Conservation (phyloP, 2,329 filamentous ascomycete genomes). For the Phialophora macrospora region DNA sequence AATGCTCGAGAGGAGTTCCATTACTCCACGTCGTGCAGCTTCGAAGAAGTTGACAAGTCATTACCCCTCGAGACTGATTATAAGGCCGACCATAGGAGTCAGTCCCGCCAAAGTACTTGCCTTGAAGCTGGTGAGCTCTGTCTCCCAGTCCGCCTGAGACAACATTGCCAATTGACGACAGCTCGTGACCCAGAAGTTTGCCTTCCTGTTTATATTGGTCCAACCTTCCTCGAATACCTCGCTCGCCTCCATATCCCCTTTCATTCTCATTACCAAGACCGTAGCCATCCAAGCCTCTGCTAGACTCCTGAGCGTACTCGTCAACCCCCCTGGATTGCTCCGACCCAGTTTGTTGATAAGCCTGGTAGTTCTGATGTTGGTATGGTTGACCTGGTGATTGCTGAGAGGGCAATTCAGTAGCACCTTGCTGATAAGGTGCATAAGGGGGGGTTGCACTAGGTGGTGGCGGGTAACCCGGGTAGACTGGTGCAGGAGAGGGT, state of each 20-base stretch:
- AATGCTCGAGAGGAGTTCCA: slow-evolving; percentile 69
- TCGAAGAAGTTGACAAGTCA: slow-evolving; percentile 49
- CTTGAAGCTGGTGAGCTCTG: slow-evolving; percentile 50
- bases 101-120: slow-evolving; percentile 34
- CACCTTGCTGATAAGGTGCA: slow-evolving; percentile 27
- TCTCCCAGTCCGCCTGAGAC: slow-evolving; percentile 49
- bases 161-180: slow-evolving; percentile 46
- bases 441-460: slow-evolving; percentile 21
- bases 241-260: slow-evolving; percentile 36
- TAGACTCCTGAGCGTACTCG: slow-evolving; percentile 27
- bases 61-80: slow-evolving; percentile 28
- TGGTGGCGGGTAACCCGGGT: slow-evolving; percentile 24
- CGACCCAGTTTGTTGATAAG: slow-evolving; percentile 26
- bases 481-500: slow-evolving; percentile 13
- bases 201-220: slow-evolving; percentile 41
- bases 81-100: slow-evolving; percentile 34
- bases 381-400: slow-evolving; percentile 30
- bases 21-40: slow-evolving; percentile 64
- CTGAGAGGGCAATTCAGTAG: slow-evolving; percentile 30
- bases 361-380: slow-evolving; percentile 30
- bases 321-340: slow-evolving; percentile 34
- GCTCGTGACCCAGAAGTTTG: slow-evolving; percentile 43
- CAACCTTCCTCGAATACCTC: slow-evolving; percentile 44
- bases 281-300: slow-evolving; percentile 42
- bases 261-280: slow-evolving; percentile 47